Conservation (phyloP, 345 rosid species). For the Salix exigua region DNA sequence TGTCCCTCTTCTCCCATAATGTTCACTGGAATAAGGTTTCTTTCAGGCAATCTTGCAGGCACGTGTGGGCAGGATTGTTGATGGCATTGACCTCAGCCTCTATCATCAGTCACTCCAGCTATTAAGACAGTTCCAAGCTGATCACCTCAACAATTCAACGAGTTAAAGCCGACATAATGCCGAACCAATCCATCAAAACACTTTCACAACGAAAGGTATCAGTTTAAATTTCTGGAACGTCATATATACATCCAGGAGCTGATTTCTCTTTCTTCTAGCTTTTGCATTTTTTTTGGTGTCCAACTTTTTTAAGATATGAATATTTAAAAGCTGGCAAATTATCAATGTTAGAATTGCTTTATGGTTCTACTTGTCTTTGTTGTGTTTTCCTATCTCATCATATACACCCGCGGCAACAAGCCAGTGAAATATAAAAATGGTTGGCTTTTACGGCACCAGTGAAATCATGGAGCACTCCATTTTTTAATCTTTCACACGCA, state of each 20-base stretch:
- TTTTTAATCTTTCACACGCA: not conserved
- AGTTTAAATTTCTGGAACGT: not conserved
- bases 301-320: not conserved
- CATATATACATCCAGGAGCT: not conserved
- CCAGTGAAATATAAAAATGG: not conserved
- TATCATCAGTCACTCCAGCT: conserved; percentile 60
- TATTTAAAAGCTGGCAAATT: not conserved
- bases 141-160: conserved; percentile 15
- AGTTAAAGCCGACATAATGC: conserved; percentile 1
- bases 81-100: conserved; percentile 73
- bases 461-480: not conserved
- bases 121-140: conserved; percentile 55
- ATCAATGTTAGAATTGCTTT: not conserved
- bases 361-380: not conserved
- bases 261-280: not conserved
- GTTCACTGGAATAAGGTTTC: not conserved
- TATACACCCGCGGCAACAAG: too few species aligned
- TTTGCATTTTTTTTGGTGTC: too few species aligned
- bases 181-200: not conserved
- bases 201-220: not conserved
- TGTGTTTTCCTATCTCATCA: not conserved
- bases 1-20: not conserved
- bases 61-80: conserved; percentile 76
- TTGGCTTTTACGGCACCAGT: too few species aligned
- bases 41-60: conserved; percentile 66